Evolutionary conservation across 257 asterid species (phyloP).

Genomic region (Jacaranda copaia): DNA sequence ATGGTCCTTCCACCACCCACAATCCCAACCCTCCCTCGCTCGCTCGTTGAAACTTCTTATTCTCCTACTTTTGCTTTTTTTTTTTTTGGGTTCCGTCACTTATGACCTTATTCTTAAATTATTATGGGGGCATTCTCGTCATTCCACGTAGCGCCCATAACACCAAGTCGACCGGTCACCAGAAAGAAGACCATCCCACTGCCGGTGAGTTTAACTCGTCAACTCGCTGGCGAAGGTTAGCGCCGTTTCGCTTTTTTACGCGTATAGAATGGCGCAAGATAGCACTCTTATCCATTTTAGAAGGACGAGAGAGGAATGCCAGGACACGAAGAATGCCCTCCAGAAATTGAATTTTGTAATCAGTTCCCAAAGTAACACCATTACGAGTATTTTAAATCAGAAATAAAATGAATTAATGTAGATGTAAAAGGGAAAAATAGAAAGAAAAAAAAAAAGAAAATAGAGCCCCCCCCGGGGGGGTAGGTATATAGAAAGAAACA

Average conservation of each 20-base stretch:
- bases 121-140: conserved; percentile 41
- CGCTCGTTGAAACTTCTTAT: conserved; percentile 38
- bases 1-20: background rate
- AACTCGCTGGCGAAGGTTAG: conserved; percentile 23
- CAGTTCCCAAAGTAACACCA: background rate
- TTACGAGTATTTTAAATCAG: background rate
- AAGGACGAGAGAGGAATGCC: conserved; percentile 7
- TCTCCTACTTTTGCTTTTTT: background rate
- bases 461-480: no score
- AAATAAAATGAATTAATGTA: background rate
- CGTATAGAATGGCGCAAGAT: conserved; percentile 25
- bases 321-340: conserved; percentile 6
- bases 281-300: background rate
- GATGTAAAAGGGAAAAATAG: background rate
- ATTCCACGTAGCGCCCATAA: conserved; percentile 13
- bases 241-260: background rate
- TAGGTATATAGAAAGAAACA: background rate
- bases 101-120: conserved; percentile 1
- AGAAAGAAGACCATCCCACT: conserved; percentile 2
- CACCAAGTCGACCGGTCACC: conserved; percentile 28
- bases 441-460: background rate
- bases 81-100: background rate
- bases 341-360: background rate
- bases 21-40: no score
- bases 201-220: conserved; percentile 25